Evolutionary conservation across 768 basidiomycete species (phyloP).

Genomic region (Gymnopilus dilepis): DNA sequence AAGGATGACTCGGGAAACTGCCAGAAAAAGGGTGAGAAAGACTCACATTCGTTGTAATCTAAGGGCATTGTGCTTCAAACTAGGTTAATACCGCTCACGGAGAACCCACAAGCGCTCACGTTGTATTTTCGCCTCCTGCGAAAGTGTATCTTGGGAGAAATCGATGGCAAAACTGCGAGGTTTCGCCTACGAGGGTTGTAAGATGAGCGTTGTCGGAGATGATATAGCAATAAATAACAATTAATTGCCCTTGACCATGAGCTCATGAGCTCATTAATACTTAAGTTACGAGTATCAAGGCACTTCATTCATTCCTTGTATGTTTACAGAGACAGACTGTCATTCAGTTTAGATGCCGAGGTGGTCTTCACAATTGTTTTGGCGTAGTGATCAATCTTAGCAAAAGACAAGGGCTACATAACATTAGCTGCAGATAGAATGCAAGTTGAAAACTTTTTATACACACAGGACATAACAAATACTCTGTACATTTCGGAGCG

Average conservation of each 20-base stretch:
- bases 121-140: background rate
- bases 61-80: background rate
- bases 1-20: background rate
- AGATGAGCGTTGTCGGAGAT: too few relatives aligned
- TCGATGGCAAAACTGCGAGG: background rate
- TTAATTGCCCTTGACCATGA: too few relatives aligned
- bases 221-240: too few relatives aligned
- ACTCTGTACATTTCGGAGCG: background rate
- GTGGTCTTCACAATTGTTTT: too few relatives aligned
- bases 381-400: background rate
- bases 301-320: too few relatives aligned
- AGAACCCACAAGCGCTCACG: background rate
- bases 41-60: background rate
- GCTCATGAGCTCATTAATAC: too few relatives aligned
- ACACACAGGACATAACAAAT: background rate
- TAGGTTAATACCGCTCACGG: background rate
- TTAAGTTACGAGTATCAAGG: too few relatives aligned
- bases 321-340: too few relatives aligned
- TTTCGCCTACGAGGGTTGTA: background rate
- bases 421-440: background rate
- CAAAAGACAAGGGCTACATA: background rate
- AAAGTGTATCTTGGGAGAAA: background rate
- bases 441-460: background rate
- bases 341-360: too few relatives aligned
- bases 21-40: background rate